Evolutionary conservation across 1,284 basidiomycete genomes (phyloP), one percentile per base, ranked within the genome.

Genomic region (Ganoderma lucidum): DNA sequence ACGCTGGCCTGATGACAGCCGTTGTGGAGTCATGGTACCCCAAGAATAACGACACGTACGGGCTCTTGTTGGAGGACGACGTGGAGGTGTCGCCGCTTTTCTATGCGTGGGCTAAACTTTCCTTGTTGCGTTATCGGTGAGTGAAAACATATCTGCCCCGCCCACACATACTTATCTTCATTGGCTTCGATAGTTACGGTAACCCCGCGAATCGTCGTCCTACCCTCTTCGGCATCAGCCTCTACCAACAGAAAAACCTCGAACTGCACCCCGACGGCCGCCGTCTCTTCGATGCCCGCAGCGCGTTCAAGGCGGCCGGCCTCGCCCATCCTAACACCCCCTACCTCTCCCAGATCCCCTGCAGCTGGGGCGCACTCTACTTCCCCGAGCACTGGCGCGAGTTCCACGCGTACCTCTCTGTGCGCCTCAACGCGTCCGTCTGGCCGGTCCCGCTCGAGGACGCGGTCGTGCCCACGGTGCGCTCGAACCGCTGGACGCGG

Each of bases 11-110:
- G 23, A 86, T 96, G 69, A 86, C 92, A 2, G 92, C 94, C 8
- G 88, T 96, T 10, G 91, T 95, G 14, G 94, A 96, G 78, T 93
- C 92, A 2, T 96, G 94, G 94, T 95, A 94, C 77, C 94, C 94
- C 2, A 80, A 83, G 39, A 84, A 86, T 28, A 87, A 94, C 70
- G 81, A 95, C 73, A 87, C 89, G 1, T 95, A 94, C 77, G 94
- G 91, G 4, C 78, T 96, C 6, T 80, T 96, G 23, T 85, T 96
- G 6, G 94, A 95, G 78, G 94, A 96, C 76, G 94, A 96, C 76
- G 85, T 94, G 6, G 94, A 96, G 76, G 79, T 95, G 4, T 95
- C 93, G 5, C 91, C 93, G 0, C 77, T 94, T 19, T 94, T 93
- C 79, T 95, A 93, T 75, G 93, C 92, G 3, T 96, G 94, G 93